A percentile compares a stretch with the other conserved stretches of the same genome.
Conservation (phyloP, 1,284 basidiomycete species). For the Ustilago cynodontis region DNA sequence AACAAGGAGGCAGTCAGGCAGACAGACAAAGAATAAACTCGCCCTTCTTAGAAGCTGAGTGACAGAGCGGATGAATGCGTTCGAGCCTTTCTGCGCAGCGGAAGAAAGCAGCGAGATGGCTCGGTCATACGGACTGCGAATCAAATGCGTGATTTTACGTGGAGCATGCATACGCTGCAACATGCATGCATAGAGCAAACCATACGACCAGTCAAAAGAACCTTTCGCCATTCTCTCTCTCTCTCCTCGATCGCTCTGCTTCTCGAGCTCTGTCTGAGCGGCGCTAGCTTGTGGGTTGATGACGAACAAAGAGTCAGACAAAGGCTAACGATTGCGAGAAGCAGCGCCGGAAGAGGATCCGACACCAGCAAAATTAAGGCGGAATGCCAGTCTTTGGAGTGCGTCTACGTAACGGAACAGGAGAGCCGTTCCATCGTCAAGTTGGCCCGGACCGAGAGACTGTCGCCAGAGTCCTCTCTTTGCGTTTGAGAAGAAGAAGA, state of each 20-base stretch:
- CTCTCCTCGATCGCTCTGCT: neutral
- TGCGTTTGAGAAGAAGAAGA: neutral
- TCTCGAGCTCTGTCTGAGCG: too few relatives aligned
- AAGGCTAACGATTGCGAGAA: too few relatives aligned
- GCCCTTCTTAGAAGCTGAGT: too few relatives aligned
- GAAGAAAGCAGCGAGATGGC: neutral
- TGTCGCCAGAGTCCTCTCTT: neutral
- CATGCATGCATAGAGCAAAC: constrained; percentile 10
- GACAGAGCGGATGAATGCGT: too few relatives aligned
- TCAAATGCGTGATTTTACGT: too few relatives aligned
- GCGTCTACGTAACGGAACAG: neutral
- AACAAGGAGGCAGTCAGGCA: neutral
- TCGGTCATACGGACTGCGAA: too few relatives aligned
- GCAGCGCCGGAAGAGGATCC: too few relatives aligned
- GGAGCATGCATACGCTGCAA: constrained; percentile 7
- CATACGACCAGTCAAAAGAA: neutral
- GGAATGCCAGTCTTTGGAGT: too few relatives aligned
- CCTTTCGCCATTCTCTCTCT: neutral
- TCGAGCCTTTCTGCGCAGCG: neutral
- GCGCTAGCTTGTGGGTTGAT: too few relatives aligned
- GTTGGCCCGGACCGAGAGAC: neutral
- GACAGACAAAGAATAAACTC: too few relatives aligned
- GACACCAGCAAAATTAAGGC: too few relatives aligned
- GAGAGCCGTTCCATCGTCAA: neutral
- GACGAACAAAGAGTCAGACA: too few relatives aligned